phyloP scores from a whole-genome alignment of 2,329 filamentous ascomycete species.

The Lizonia empirigonia region DNA sequence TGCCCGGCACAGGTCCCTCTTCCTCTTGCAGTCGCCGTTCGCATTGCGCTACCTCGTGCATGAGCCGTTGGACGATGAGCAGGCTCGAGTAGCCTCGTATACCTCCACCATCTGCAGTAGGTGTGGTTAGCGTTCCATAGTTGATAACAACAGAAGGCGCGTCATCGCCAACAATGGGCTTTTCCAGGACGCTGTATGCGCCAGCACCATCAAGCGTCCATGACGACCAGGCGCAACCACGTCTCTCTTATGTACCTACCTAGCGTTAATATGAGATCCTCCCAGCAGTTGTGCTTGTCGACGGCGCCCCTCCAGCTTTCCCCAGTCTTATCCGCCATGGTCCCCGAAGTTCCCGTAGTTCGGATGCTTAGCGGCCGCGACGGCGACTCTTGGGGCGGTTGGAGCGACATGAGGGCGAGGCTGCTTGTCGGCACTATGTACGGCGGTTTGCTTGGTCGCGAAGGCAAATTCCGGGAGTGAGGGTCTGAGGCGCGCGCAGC shows the following conservation, averaged over 20 bases:
- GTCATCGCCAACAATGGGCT: not conserved
- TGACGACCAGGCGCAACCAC: not conserved
- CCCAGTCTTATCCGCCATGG: slow-evolving; percentile 50
- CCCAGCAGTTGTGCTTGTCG: slow-evolving; percentile 52
- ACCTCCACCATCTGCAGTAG: slow-evolving; percentile 53
- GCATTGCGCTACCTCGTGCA: slow-evolving; percentile 55
- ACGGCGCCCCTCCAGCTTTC: slow-evolving; percentile 51
- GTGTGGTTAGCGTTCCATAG: slow-evolving; percentile 23
- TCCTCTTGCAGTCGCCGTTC: slow-evolving; percentile 51
- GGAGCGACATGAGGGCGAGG: slow-evolving; percentile 33
- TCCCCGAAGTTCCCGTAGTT: slow-evolving; percentile 43
- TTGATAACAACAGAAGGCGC: not conserved
- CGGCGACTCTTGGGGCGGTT: slow-evolving; percentile 35
- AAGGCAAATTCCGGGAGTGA: slow-evolving; percentile 9
- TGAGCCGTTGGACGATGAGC: slow-evolving; percentile 55
- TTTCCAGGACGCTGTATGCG: not conserved
- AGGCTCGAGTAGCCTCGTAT: slow-evolving; percentile 59
- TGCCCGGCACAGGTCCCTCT: slow-evolving; percentile 48
- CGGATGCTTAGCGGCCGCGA: slow-evolving; percentile 43
- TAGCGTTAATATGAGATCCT: slow-evolving; percentile 55
- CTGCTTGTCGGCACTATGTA: slow-evolving; percentile 19
- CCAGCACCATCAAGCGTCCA: not conserved
- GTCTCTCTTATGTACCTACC: slow-evolving; percentile 34
- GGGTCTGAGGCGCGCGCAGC: slow-evolving; percentile 21
- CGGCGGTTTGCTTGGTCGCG: slow-evolving; percentile 22